These are phyloP conservation scores for Pichia nakasei DNA, from an alignment of 805 yeast genomes.

Conservation along the genomic window DNA sequence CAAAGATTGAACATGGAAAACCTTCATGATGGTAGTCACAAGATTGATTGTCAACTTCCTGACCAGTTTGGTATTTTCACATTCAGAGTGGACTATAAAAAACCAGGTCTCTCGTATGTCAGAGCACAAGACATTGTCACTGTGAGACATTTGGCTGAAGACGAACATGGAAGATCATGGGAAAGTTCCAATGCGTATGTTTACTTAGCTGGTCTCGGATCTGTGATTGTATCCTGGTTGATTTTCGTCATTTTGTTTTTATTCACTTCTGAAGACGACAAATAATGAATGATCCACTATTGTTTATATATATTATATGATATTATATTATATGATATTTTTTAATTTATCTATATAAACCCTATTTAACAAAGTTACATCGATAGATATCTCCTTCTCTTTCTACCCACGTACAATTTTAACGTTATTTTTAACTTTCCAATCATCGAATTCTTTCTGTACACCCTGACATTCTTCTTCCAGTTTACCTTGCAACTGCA, in stretches of 20 bases:
- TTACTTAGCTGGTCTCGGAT: conserved; percentile 60
- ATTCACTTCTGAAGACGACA: conserved; percentile 17
- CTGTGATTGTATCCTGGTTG: conserved; percentile 72
- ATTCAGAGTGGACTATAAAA: conserved; percentile 65
- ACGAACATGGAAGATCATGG: conserved; percentile 91
- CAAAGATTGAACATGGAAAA: conserved; percentile 61
- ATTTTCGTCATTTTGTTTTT: conserved; percentile 62
- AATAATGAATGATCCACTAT: background rate
- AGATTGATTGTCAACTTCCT: conserved; percentile 61
- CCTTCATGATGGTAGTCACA: conserved; percentile 40
- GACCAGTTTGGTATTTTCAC: conserved; percentile 98
- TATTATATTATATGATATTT: background rate
- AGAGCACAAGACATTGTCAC: conserved; percentile 63
- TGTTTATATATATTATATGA: conserved; percentile 15
- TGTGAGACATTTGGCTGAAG: conserved; percentile 89
- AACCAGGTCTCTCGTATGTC: conserved; percentile 66
- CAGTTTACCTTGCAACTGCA: conserved; percentile 31
- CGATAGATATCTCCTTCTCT: background rate
- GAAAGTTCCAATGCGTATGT: conserved; percentile 91
- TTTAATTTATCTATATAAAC: background rate
- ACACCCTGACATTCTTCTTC: conserved; percentile 31
- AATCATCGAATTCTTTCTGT: conserved; percentile 34
- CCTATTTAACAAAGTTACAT: background rate
- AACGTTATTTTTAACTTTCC: conserved; percentile 44
- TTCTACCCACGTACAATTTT: conserved; percentile 31